Evolutionary conservation across 176 grass and related monocot species (phyloP).

Genomic region (Typha latifolia): DNA sequence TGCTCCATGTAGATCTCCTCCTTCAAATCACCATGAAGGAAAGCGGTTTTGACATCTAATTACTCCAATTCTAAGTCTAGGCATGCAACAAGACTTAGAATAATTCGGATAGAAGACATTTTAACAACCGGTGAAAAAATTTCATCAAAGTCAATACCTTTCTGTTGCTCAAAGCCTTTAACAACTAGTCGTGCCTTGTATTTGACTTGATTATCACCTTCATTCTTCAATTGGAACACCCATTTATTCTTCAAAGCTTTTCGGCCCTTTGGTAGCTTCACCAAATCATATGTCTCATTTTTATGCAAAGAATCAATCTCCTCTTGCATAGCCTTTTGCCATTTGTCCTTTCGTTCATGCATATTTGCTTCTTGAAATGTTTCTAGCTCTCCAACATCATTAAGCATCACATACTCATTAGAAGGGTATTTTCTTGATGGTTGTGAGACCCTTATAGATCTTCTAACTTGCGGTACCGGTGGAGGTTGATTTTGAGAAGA

Average conservation of each 20-base stretch:
- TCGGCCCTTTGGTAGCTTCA: background rate
- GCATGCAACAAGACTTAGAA: background rate
- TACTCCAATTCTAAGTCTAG: background rate
- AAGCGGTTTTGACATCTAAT: background rate
- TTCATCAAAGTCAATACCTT: background rate
- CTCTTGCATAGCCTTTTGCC: too few relatives aligned
- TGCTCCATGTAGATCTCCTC: background rate
- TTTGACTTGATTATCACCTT: background rate
- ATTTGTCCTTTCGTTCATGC: too few relatives aligned
- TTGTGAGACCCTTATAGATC: too few relatives aligned
- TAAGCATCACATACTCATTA: too few relatives aligned
- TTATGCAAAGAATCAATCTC: too few relatives aligned
- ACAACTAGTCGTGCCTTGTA: background rate
- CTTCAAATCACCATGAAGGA: background rate
- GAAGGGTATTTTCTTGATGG: too few relatives aligned
- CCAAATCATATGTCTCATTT: background rate
- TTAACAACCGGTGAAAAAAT: background rate
- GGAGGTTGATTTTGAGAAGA: too few relatives aligned
- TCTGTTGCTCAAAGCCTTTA: background rate
- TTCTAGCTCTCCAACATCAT: too few relatives aligned
- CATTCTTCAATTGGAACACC: background rate
- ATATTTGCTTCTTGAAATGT: too few relatives aligned
- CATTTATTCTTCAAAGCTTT: background rate
- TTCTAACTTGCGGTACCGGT: too few relatives aligned
- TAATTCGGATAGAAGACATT: background rate